Evolutionary conservation across 129 eudicot species (phyloP).

Genomic region (Smallanthus sonchifolius): DNA sequence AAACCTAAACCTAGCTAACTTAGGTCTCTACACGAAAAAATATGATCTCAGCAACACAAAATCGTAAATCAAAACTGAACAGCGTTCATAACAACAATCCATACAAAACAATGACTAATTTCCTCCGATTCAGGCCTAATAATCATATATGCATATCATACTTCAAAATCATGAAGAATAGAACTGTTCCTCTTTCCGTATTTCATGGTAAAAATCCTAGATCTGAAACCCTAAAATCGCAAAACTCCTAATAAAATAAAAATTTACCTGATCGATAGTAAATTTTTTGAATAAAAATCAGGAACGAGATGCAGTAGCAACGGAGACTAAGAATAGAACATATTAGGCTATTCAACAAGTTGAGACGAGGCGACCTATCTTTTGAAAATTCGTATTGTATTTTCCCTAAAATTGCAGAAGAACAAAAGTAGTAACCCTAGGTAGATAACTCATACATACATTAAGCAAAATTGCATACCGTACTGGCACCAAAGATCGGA

Average conservation of each 20-base stretch:
- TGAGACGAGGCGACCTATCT: no score
- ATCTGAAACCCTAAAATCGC: not conserved
- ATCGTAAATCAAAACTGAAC: not conserved
- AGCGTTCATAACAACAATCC: not conserved
- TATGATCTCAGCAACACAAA: not conserved
- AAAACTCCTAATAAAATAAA: not conserved
- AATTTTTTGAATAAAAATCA: not conserved
- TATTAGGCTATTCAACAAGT: no score
- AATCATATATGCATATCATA: not conserved
- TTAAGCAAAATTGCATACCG: not conserved
- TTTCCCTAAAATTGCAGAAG: not conserved
- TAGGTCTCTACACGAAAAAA: not conserved
- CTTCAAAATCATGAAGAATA: not conserved
- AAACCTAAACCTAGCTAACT: not conserved
- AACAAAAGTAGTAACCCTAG: not conserved
- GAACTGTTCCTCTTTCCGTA: not conserved
- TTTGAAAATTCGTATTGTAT: not conserved
- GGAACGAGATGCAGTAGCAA: not conserved
- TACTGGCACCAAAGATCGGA: not conserved
- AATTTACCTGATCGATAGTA: not conserved
- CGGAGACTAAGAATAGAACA: not conserved
- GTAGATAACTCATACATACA: not conserved
- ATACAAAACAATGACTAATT: not conserved
- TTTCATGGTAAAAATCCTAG: not conserved
- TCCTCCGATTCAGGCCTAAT: not conserved